Conservation (phyloP, 805 yeast species). For the Lipomyces yamanashiensis region DNA sequence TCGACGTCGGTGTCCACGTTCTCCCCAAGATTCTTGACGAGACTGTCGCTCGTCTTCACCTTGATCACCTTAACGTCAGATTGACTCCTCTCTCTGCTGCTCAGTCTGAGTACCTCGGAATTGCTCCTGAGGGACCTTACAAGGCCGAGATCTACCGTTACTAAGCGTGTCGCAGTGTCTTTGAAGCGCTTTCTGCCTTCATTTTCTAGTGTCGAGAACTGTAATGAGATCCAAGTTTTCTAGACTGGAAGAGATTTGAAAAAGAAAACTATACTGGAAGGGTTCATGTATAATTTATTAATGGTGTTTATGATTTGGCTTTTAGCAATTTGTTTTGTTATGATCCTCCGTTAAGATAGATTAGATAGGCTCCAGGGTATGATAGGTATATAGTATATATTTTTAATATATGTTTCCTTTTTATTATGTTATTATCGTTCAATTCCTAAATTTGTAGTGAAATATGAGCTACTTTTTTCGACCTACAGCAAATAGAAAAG, state of each 20-base stretch:
- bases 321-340: background rate
- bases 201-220: background rate
- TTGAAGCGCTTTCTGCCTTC: background rate
- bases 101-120: slow-evolving; percentile 93
- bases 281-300: background rate
- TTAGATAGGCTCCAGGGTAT: background rate
- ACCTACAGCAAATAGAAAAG: slow-evolving; percentile 21
- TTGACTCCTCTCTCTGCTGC: slow-evolving; percentile 73
- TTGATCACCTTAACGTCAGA: slow-evolving; percentile 89
- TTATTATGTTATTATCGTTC: background rate
- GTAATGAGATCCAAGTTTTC: background rate
- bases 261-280: background rate
- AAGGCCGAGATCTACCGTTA: slow-evolving; percentile 98
- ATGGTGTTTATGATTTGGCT: background rate
- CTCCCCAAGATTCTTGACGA: slow-evolving; percentile 98
- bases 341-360: background rate
- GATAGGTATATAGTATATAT: background rate
- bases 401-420: background rate
- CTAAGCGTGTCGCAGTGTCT: slow-evolving; percentile 50
- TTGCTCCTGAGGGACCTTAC: slow-evolving; percentile 94
- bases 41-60: slow-evolving; percentile 96
- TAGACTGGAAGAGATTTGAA: background rate
- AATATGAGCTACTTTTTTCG: background rate
- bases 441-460: background rate
- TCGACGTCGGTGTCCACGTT: slow-evolving; percentile 89